A percentile compares a stretch with the other conserved stretches of the same genome.
Conservation (phyloP, 2,329 filamentous ascomycete species). For the Fusarium irregulare region DNA sequence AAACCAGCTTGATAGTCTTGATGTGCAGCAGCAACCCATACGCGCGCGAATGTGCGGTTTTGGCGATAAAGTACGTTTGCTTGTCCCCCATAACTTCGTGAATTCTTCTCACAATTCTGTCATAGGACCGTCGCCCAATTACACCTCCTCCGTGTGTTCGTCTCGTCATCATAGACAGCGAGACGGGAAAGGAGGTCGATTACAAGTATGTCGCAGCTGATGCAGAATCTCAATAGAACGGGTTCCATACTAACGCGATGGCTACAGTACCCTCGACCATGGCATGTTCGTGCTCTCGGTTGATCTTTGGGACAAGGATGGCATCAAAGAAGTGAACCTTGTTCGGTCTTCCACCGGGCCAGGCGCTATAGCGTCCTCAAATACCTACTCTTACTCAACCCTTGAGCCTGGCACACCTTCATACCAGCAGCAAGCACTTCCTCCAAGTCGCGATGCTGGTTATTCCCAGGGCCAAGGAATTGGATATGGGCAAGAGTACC, state of each 20-base stretch:
- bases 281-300: conserved; percentile 69
- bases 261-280: conserved; percentile 52
- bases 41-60: conserved; percentile 98
- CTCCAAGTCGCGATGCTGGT: conserved; percentile 53
- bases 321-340: conserved; percentile 73
- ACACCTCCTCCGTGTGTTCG: conserved; percentile 94
- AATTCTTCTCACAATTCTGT: conserved; percentile 8
- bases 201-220: conserved; percentile 71
- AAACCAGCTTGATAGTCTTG: conserved; percentile 62
- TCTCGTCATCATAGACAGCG: conserved; percentile 79
- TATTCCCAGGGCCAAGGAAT: conserved; percentile 47
- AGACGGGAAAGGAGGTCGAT: conserved; percentile 83
- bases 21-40: conserved; percentile 89
- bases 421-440: conserved; percentile 52
- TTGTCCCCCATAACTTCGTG: neutral
- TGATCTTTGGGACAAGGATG: conserved; percentile 75
- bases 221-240: neutral
- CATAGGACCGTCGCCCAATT: conserved; percentile 90
- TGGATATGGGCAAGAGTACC: conserved; percentile 51
- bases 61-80: conserved; percentile 83
- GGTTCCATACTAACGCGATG: conserved; percentile 12
- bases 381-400: conserved; percentile 76
- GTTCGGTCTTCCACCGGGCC: conserved; percentile 71
- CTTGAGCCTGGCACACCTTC: conserved; percentile 51
- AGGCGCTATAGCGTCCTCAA: conserved; percentile 84